Conservation (phyloP, 1,139 yeast species). For the Kodamaea sp. region DNA sequence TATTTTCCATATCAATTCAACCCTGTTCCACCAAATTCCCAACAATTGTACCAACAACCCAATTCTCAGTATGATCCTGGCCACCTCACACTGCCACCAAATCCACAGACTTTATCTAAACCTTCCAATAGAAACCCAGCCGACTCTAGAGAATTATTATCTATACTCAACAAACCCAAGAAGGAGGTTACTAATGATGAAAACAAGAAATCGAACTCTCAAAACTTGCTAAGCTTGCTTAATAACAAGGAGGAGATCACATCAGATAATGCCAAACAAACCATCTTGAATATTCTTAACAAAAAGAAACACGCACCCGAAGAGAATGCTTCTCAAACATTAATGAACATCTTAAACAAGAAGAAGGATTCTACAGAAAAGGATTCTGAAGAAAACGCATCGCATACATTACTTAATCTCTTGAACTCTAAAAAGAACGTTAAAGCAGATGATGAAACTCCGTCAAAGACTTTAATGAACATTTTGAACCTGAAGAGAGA, state of each 20-base stretch:
- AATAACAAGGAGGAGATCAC: constrained; percentile 18
- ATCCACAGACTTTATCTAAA: constrained; percentile 44
- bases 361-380: constrained; percentile 3
- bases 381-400: constrained; percentile 1
- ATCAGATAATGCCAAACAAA: constrained; percentile 6
- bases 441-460: constrained; percentile 4
- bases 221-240: constrained; percentile 40
- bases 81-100: constrained; percentile 31
- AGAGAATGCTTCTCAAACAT: constrained; percentile 5
- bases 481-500: constrained; percentile 9
- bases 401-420: constrained; percentile 6
- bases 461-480: constrained; percentile 12
- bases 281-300: constrained; percentile 11
- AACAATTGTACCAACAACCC: constrained; percentile 6
- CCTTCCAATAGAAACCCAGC: constrained; percentile 37
- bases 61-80: constrained; percentile 5
- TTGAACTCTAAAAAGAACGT: constrained; percentile 3
- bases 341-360: constrained; percentile 6
- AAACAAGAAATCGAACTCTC: constrained; percentile 39
- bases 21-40: constrained; percentile 7
- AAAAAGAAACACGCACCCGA: constrained; percentile 10
- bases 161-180: constrained; percentile 43
- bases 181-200: constrained; percentile 12
- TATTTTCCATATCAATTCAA: constrained; percentile 4
- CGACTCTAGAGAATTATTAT: constrained; percentile 54